A percentile compares a stretch with the other conserved stretches of the same genome.
Evolutionary conservation across 768 basidiomycete species (phyloP).

Genomic region (Mycena alexandri): DNA sequence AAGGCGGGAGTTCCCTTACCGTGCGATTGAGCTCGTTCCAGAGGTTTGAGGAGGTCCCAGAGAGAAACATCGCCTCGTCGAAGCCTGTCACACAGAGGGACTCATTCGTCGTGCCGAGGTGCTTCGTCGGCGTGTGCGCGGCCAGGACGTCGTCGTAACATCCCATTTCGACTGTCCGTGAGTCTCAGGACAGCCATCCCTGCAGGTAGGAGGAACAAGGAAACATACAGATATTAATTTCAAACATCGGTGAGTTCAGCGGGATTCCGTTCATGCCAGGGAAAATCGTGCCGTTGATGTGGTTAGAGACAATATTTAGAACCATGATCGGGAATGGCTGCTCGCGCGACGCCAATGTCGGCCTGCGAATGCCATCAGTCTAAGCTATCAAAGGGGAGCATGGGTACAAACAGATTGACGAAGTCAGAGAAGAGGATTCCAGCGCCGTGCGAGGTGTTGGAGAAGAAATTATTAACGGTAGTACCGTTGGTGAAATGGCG

Average conservation of each 20-base stretch:
- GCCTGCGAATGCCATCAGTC: slow-evolving; percentile 34
- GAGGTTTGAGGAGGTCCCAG: slow-evolving; percentile 49
- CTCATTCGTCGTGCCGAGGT: slow-evolving; percentile 56
- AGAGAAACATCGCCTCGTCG: slow-evolving; percentile 45
- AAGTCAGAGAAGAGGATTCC: slow-evolving; percentile 52
- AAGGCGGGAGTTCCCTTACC: too few relatives aligned
- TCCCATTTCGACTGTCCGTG: slow-evolving; percentile 51
- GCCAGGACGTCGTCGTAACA: slow-evolving; percentile 58
- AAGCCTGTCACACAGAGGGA: slow-evolving; percentile 51
- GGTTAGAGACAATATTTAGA: slow-evolving; percentile 40
- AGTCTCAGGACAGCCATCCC: neutral
- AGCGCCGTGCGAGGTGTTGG: slow-evolving; percentile 48
- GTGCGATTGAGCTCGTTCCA: slow-evolving; percentile 24
- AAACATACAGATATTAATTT: slow-evolving; percentile 49
- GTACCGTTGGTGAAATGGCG: slow-evolving; percentile 49
- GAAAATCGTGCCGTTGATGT: slow-evolving; percentile 42
- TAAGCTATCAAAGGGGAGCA: slow-evolving; percentile 4
- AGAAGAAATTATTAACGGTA: slow-evolving; percentile 44
- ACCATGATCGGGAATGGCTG: slow-evolving; percentile 59
- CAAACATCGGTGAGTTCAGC: slow-evolving; percentile 48
- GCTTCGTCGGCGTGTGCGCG: slow-evolving; percentile 60
- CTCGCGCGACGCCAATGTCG: slow-evolving; percentile 47
- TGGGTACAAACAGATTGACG: slow-evolving; percentile 45
- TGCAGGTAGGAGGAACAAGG: neutral
- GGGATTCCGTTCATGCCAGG: slow-evolving; percentile 45